Conservation (phyloP, 345 rosid species). For the Brassica nigra region DNA sequence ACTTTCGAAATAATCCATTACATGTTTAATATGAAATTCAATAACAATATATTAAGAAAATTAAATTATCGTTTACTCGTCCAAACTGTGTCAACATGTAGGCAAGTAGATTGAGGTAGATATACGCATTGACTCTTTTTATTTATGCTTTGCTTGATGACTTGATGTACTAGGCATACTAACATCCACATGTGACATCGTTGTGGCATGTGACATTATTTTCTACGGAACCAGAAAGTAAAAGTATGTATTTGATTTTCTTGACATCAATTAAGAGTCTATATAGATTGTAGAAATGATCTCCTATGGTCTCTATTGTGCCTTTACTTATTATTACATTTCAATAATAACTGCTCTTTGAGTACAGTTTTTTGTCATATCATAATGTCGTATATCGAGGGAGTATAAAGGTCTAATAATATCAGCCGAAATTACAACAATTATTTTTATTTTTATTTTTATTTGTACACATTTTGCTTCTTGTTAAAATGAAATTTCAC, state of each 20-base stretch:
- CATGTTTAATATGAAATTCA: background rate
- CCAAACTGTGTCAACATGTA: conserved; percentile 17
- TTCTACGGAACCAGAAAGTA: background rate
- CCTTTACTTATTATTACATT: conserved; percentile 5
- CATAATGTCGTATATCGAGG: conserved; percentile 27
- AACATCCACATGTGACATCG: conserved; percentile 20
- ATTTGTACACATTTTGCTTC: conserved; percentile 2
- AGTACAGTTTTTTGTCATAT: no score
- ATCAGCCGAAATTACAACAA: conserved; percentile 11
- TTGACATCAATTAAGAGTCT: background rate
- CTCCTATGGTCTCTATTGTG: conserved; percentile 4
- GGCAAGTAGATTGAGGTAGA: conserved; percentile 31
- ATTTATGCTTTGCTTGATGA: conserved; percentile 7
- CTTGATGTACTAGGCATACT: conserved; percentile 34
- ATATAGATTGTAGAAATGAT: conserved; percentile 4
- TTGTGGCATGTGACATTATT: background rate
- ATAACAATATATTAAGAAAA: background rate
- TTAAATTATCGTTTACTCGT: conserved; percentile 19
- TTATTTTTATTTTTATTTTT: conserved; percentile 19
- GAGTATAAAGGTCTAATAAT: conserved; percentile 25
- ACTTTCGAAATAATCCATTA: background rate
- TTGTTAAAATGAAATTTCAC: conserved; percentile 2
- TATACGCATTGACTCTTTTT: conserved; percentile 20
- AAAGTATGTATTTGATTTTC: background rate
- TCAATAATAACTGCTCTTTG: conserved; percentile 23